Conservation (phyloP, 1,284 basidiomycete genomes). For the Ceratobasidium sp. region DNA sequence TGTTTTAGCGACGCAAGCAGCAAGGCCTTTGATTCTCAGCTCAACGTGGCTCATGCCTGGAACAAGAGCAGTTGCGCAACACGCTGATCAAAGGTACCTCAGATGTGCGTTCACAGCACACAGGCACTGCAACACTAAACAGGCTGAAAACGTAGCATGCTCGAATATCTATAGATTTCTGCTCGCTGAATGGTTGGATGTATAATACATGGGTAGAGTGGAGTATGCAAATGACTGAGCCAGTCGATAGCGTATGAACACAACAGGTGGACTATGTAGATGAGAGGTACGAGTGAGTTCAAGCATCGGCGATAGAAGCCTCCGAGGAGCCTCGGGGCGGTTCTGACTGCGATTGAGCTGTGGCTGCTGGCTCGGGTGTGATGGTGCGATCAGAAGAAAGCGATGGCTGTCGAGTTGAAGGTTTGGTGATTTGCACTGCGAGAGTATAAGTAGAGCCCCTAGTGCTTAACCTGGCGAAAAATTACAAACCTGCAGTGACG, state of each 20-base stretch:
- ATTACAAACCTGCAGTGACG: slow-evolving; percentile 20
- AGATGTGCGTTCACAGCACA: too few relatives aligned
- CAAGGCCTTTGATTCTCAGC: too few relatives aligned
- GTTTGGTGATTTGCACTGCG: slow-evolving; percentile 25
- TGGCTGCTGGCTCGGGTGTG: background rate
- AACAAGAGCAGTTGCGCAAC: too few relatives aligned
- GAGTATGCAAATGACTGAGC: slow-evolving; percentile 2
- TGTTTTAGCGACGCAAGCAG: too few relatives aligned
- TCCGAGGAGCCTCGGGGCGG: slow-evolving; percentile 1
- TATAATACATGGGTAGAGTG: slow-evolving; percentile 30
- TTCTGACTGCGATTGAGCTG: background rate
- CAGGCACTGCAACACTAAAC: too few relatives aligned
- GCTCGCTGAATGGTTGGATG: slow-evolving; percentile 2
- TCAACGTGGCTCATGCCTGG: too few relatives aligned
- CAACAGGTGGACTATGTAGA: too few relatives aligned
- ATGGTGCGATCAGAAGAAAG: slow-evolving; percentile 3
- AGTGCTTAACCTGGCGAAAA: background rate
- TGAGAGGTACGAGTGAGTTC: slow-evolving; percentile 10
- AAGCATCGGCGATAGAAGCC: background rate
- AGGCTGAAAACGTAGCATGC: slow-evolving; percentile 6
- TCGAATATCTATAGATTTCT: too few relatives aligned
- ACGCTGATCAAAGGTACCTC: too few relatives aligned
- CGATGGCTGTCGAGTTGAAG: slow-evolving; percentile 4
- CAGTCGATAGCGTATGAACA: slow-evolving; percentile 19
- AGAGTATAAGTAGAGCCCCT: background rate